Evolutionary conservation across 345 rosid genomes (phyloP).

Genomic region (Leavenworthia alabamica): DNA sequence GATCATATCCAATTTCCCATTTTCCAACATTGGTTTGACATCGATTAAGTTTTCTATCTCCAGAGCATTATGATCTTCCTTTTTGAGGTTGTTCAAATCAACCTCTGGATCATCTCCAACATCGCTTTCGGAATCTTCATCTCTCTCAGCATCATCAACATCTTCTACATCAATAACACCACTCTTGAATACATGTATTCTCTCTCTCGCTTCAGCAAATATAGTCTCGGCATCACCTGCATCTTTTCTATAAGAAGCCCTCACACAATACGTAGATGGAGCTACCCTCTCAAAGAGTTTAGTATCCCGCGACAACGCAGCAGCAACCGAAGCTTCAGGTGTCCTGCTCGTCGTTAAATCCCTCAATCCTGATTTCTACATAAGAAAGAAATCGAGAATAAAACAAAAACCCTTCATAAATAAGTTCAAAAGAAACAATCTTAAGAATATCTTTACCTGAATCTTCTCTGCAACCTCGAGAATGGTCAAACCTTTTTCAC

Average conservation of each 20-base stretch:
- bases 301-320: conserved; percentile 87
- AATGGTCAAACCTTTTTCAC: conserved; percentile 65
- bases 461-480: conserved; percentile 88
- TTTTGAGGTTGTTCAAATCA: conserved; percentile 42
- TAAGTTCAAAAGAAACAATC: neutral
- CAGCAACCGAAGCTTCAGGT: conserved; percentile 95
- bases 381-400: neutral
- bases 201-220: conserved; percentile 73
- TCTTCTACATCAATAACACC: conserved; percentile 62
- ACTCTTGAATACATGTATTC: conserved; percentile 54
- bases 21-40: conserved; percentile 24
- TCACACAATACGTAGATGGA: conserved; percentile 93
- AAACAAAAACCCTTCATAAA: neutral
- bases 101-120: conserved; percentile 68
- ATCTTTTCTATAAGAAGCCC: conserved; percentile 69
- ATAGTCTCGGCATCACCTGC: conserved; percentile 59
- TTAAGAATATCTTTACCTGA: conserved; percentile 46
- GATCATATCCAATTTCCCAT: conserved; percentile 32
- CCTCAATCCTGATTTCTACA: conserved; percentile 80
- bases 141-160: conserved; percentile 82
- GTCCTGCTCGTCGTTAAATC: conserved; percentile 90
- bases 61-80: conserved; percentile 31
- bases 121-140: conserved; percentile 84
- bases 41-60: conserved; percentile 21
- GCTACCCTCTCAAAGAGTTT: conserved; percentile 92